Evolutionary conservation across 371 early-diverging fungal species (phyloP).

Genomic region (Batkoa obscura): DNA sequence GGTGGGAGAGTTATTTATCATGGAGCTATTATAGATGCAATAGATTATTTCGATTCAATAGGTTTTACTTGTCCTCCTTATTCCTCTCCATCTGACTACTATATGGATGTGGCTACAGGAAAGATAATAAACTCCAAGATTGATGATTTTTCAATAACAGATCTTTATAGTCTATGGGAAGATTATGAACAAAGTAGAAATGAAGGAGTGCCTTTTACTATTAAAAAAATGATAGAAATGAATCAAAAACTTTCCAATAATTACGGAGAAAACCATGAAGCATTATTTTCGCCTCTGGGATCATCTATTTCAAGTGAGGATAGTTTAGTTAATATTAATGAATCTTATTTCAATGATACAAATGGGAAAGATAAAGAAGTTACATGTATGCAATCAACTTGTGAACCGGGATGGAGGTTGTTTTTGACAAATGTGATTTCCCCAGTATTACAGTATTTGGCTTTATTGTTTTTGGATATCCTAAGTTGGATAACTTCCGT

Average conservation of each 20-base stretch:
- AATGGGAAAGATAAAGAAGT: background rate
- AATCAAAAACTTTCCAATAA: background rate
- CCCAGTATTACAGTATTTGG: background rate
- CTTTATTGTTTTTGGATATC: background rate
- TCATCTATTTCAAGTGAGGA: background rate
- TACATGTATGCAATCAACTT: background rate
- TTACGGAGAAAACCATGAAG: background rate
- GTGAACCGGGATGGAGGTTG: background rate
- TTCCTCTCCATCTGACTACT: conserved; percentile 36
- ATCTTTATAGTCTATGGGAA: conserved; percentile 4
- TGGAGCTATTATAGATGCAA: conserved; percentile 24
- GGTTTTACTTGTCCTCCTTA: conserved; percentile 33
- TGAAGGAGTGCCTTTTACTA: background rate
- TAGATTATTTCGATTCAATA: conserved; percentile 25
- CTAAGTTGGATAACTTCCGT: background rate
- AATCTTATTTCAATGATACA: background rate
- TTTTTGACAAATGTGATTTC: background rate
- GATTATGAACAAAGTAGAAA: background rate
- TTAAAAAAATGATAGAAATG: background rate
- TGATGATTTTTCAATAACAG: background rate
- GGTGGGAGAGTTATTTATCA: conserved; percentile 42
- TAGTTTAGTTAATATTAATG: background rate
- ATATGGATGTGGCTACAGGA: conserved; percentile 21
- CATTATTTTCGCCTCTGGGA: background rate
- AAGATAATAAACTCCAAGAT: conserved; percentile 7